Base-by-base conservation (phyloP, 116 monocot species). In the Iris pallida region DNA sequence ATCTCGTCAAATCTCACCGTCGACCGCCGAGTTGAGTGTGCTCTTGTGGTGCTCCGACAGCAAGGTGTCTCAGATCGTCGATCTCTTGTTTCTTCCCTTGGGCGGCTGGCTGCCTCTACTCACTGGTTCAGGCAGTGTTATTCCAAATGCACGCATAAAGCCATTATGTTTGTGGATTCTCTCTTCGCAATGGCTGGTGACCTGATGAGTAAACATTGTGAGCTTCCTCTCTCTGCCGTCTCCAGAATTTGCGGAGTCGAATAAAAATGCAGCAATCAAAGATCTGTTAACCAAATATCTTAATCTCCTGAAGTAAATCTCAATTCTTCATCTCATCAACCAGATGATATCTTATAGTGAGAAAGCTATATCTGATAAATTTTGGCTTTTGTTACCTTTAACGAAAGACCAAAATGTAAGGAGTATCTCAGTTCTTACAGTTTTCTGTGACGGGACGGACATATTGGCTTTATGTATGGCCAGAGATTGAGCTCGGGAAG, bases 391-490 rank as follows among this genome's bases (percentile, higher is more conserved):
- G 30, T 69, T 89, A n/a, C 74, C 83, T 7, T 48, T 82, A 18
- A 66, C 54, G 15, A 91, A 95, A 62, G 88, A 83, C 41, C 83
- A 82, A 17, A 87, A 67, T 64, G 49, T 77, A 67, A 83, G 70
- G 45, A 77, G 83, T 57, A 30, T 87, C 20, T 89, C 92, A 18
- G 69, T 71, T 44, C 63, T 96, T 10, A 84, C 82, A 47, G 87
- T 96, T 2, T 96, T 96, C 62, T 85, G 83, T 74, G 92, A 96
- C 69, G 80, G 83, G 0, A 92, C 82, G 83, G 0, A 92, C 85
- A 41, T 92, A 92, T 45, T 96, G 96, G 96, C 81, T 96, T 45
- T 81, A 96, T 54, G 30, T 83, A 68, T 96, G 96, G 96, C 83
- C 82, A 3, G 83, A 81, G 66, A 70, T 92, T 17, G 96, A 96